Evolutionary conservation across 2,329 filamentous ascomycete genomes (phyloP).

Genomic region (Hortaea werneckii): DNA sequence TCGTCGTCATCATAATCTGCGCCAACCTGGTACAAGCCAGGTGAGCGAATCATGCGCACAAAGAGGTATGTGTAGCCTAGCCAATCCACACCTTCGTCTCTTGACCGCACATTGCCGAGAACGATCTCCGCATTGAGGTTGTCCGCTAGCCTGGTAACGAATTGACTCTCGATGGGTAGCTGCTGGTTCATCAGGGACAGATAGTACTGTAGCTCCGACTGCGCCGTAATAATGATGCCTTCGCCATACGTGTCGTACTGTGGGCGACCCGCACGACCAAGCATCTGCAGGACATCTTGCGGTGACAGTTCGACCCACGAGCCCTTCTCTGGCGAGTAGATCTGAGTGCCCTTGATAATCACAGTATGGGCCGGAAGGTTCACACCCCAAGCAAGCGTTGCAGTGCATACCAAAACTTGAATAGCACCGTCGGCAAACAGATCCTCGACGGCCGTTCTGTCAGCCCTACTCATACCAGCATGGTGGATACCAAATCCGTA

Average conservation of each 20-base stretch:
- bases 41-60: constrained; percentile 92
- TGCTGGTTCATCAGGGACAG: constrained; percentile 94
- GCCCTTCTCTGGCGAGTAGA: constrained; percentile 97
- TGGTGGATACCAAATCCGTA: constrained; percentile 98
- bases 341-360: constrained; percentile 96
- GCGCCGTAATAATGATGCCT: constrained; percentile 96
- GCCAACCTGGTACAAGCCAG: constrained; percentile 88
- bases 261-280: constrained; percentile 89
- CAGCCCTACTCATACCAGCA: constrained; percentile 90
- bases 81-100: constrained; percentile 98
- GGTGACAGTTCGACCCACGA: constrained; percentile 97
- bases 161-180: constrained; percentile 91
- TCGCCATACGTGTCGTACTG: constrained; percentile 98
- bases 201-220: constrained; percentile 93
- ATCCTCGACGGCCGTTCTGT: constrained; percentile 90
- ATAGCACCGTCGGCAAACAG: constrained; percentile 85
- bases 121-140: constrained; percentile 96
- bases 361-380: constrained; percentile 96
- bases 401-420: constrained; percentile 92
- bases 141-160: constrained; percentile 85
- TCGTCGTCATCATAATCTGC: constrained; percentile 91
- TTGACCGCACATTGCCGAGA: constrained; percentile 78
- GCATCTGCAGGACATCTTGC: constrained; percentile 96
- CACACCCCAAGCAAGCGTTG: constrained; percentile 98
- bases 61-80: constrained; percentile 97